These are phyloP conservation scores for Cladophialophora psammophila DNA, from an alignment of 2,329 filamentous ascomycete species.

Conservation along the genomic window DNA sequence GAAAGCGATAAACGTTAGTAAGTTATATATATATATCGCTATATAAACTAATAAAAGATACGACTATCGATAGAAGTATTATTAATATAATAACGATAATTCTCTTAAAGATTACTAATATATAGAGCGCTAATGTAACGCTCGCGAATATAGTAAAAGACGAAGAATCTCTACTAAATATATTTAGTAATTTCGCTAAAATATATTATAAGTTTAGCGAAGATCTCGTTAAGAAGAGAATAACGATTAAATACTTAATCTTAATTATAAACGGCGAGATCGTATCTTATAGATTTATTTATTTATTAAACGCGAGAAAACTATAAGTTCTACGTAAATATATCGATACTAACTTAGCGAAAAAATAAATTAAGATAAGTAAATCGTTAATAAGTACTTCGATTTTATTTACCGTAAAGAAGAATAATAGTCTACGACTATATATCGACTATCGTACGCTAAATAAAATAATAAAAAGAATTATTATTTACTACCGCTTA, in stretches of 20 bases:
- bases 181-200: no score
- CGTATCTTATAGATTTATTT: neutral
- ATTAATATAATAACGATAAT: no score
- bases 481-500: constrained; percentile 41
- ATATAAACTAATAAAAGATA: no score
- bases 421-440: constrained; percentile 32
- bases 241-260: neutral
- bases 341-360: neutral
- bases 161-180: no score
- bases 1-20: no score
- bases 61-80: no score
- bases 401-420: constrained; percentile 14
- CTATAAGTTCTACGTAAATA: neutral
- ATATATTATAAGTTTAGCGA: no score
- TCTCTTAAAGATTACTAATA: no score
- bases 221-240: no score
- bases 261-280: neutral
- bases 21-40: no score
- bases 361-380: neutral
- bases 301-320: neutral
- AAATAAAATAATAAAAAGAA: constrained; percentile 48
- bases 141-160: no score
- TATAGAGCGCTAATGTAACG: no score
- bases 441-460: constrained; percentile 44
- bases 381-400: neutral